Evolutionary conservation across 2,329 filamentous ascomycete species (phyloP), one percentile per base, ranked within the genome.

Genomic region (Aspergillus sp.): DNA sequence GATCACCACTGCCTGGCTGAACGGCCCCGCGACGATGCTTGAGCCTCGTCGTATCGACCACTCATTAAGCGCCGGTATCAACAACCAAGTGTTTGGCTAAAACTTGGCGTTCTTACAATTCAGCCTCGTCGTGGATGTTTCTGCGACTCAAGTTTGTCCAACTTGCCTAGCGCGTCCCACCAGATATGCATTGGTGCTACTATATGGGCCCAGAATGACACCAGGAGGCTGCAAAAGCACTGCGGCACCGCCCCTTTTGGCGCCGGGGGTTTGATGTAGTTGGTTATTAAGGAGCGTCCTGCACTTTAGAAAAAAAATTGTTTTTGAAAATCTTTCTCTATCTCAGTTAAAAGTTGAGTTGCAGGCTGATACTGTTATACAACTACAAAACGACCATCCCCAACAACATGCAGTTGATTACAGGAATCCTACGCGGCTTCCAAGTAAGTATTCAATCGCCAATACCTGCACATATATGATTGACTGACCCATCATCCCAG

Each of bases 401-500:
- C 4, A 23, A 12, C 46, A 56, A 27, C 14, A 56, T 56, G 53
- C 27, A 56, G 4, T 9, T 56, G 2, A 56, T 56, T 12, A 6
- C 45, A 7, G 39, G 21, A 3, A 50, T 50, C 27, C n/a, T 56
- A 4, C 53, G 53, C 12, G 35, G 37, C 46, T 45, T 50, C 8
- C 53, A 56, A 31, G 46, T 39, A 41, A 48, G 41, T 15, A 6
- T 2, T 23, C 15, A 2, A 9, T 17, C 15, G 17, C 33, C 17
- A 15, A 15, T 37, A 21, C 37, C 33, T 17, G 19, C 2, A 14
- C 31, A 25, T 8, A 25, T 8, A 8, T 11, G 19, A 21, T 21
- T 47, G 31, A 17, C n/a, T 27, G 41, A 17, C 49, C 21, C 33
- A 31, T 8, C 0, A 3, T 12, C 12, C 7, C 47, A 68, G 66